A percentile compares a stretch with the other conserved stretches of the same genome.
These are phyloP conservation scores for Neopestalotiopsis rosae DNA, from an alignment of 2,329 filamentous ascomycete species.

Conservation along the genomic window DNA sequence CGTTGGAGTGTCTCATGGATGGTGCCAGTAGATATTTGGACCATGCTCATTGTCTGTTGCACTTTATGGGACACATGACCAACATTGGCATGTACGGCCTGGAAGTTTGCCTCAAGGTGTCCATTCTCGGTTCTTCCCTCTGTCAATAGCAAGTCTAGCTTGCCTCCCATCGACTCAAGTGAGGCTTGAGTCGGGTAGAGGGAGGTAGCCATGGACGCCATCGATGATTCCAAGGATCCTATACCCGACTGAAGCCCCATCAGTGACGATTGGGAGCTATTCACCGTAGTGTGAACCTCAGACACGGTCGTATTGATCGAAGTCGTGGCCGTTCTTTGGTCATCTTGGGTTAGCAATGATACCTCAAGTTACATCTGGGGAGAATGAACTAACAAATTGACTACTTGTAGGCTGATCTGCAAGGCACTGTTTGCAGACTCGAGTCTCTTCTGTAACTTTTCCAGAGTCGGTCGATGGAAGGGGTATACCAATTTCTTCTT, in stretches of 20 bases:
- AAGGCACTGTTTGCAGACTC: constrained; percentile 4
- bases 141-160: neutral
- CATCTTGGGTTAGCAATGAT: neutral
- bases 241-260: neutral
- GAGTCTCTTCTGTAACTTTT: constrained; percentile 3
- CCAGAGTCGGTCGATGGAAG: neutral
- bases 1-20: neutral
- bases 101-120: neutral
- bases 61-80: neutral
- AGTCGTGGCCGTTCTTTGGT: neutral
- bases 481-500: neutral
- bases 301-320: neutral
- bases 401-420: neutral
- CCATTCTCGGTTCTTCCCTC: neutral
- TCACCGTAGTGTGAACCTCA: neutral
- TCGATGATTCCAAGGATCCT: neutral
- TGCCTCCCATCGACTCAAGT: neutral
- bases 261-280: neutral
- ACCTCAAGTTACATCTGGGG: neutral
- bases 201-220: neutral
- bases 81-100: neutral
- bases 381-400: neutral
- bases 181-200: neutral
- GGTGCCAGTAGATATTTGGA: neutral
- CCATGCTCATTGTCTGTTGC: neutral